Evolutionary conservation across 768 basidiomycete species (phyloP).

Genomic region (Ramaria rubella): DNA sequence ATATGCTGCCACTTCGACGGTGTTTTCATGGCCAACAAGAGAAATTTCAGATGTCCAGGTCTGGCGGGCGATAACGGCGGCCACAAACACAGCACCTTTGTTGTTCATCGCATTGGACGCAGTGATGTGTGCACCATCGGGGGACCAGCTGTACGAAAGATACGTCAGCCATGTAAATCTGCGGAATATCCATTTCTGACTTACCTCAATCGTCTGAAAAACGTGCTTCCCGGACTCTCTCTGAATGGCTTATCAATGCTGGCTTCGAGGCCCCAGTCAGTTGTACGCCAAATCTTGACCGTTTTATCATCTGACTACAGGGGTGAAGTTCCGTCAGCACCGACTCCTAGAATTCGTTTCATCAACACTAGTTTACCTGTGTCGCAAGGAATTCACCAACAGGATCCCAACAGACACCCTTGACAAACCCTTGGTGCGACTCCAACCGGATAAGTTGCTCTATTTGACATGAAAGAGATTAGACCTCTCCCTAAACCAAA

Average conservation of each 20-base stretch:
- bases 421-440: conserved; percentile 92
- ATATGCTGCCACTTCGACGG: conserved; percentile 90
- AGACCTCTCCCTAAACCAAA: not conserved
- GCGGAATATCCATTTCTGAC: conserved; percentile 12
- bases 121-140: conserved; percentile 97
- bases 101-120: conserved; percentile 97
- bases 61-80: conserved; percentile 86
- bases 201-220: conserved; percentile 85
- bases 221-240: conserved; percentile 90
- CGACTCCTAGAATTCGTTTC: no score
- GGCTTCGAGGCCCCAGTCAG: conserved; percentile 82
- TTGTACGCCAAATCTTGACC: conserved; percentile 94
- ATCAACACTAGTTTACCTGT: conserved; percentile 25
- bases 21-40: conserved; percentile 95
- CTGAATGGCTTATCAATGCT: conserved; percentile 88
- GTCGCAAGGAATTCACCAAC: conserved; percentile 98
- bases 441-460: conserved; percentile 81
- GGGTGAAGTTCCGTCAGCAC: not conserved
- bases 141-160: conserved; percentile 73
- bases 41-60: conserved; percentile 90
- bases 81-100: conserved; percentile 94
- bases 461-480: conserved; percentile 25
- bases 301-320: conserved; percentile 87
- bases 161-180: not conserved
- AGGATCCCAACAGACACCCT: conserved; percentile 98